Evolutionary conservation across 768 basidiomycete species (phyloP), one percentile per base, ranked within the genome.

Genomic region (Psilocybe cyanescens): DNA sequence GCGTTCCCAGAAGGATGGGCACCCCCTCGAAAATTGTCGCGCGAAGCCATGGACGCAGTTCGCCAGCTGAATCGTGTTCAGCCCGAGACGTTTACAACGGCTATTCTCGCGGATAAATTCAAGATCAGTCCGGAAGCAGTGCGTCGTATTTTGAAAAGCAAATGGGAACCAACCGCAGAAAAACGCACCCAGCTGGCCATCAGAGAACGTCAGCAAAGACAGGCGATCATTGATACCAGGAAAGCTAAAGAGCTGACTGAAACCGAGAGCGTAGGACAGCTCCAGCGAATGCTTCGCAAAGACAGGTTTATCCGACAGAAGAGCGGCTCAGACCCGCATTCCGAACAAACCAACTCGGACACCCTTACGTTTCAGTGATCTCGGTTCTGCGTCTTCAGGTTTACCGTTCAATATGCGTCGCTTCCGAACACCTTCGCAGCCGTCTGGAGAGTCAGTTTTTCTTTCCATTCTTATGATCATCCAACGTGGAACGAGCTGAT

Each of bases 21-120:
- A 53, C 94, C 94, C 28, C 89, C 89, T 59, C 87, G 86, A 67
- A 92, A 92, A 71, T 71, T 95, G 56, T 91, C 91, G 12, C 83
- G 90, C 57, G 88, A 91, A 67, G 92, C 92, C 37, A 95, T 95
- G 92, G 88, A 89, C 64, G 87, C 88, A 14, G 73, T 95, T 60
- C 85, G 90, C 41, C 80, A 85, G 49, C 78, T 95, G 58, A 83
- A 93, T 70, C 74, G 75, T 44, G 71, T 86, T 48, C 86, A 94
- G 68, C 86, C 88, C 7, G 79, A 78, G 51, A 83, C 75, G 50
- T 93, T 89, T 75, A 83, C 80, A 37, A 89, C 88, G 11, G 81
- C 86, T 29, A 75, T 86, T 0, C 83, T 95, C n/a, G 87, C 91
- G 14, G 83, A 88, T 60, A 83, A 83, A 70, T 95, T 95, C 75